Base-by-base conservation (phyloP, 2,329 filamentous ascomycete genomes). In the Diaporthe humulicola region DNA sequence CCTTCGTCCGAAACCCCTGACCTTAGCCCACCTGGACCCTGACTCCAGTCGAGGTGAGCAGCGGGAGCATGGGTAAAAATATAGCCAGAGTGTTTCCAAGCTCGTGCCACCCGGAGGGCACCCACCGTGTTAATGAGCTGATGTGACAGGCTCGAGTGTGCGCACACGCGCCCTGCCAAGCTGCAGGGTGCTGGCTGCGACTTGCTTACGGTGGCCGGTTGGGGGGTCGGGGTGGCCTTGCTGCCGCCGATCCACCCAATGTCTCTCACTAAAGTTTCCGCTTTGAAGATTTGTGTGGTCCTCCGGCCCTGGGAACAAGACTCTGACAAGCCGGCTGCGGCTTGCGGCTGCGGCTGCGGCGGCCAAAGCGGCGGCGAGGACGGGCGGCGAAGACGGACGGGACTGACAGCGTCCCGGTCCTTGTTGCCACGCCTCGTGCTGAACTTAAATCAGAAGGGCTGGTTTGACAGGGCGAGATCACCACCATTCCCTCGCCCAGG, bases 1-100 rank as follows among this genome's bases (percentile, higher is more conserved):
- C 30, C 61, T 17, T 67, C 30, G 61, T 50, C 61, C 61, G 61
- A 38, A 67, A 7, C 45, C 61, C 61, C 45, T 67, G 61, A 33
- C 61, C 42, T 36, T 48, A 22, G 38, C 40, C 33, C n/a, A 17
- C 28, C 15, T 64, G 58, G 40, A n/a, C 25, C 40, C 8, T 64
- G 60, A 48, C 25, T 64, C 40, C 60, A 40, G 60, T 40, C 17
- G 60, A 64, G 38, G 56, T 58, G 22, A 61, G 38, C n/a, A 48
- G 60, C 60, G 50, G 42, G 28, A 36, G 61, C 61, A 67, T 36
- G 61, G 61, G 30, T 38, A 9, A 38, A 17, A 25, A 25, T 25
- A 38, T 38, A 50, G 22, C 28, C 61, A 67, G 22, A 12, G 5
- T 50, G 45, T 52, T 38, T 38, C 42, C 61, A 28, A 50, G 61